These are phyloP conservation scores for Lentinula raphanica DNA, from an alignment of 768 basidiomycete species.

Conservation along the genomic window DNA sequence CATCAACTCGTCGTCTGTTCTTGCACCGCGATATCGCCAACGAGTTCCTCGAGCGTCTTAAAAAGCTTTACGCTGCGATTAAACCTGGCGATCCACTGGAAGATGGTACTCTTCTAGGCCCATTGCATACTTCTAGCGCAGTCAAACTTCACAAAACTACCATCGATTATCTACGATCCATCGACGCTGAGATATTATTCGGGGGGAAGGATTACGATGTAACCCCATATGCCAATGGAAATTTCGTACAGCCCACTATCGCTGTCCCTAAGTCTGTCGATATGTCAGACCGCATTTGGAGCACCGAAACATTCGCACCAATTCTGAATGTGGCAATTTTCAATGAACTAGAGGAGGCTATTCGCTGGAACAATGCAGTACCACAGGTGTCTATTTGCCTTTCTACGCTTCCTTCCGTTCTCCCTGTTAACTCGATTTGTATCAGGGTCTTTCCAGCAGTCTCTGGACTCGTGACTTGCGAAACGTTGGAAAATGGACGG, in stretches of 20 bases:
- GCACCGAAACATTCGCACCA: conserved; percentile 83
- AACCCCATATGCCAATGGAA: conserved; percentile 55
- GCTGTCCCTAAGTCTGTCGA: conserved; percentile 59
- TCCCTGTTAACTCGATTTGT: conserved; percentile 9
- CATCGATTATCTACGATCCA: conserved; percentile 52
- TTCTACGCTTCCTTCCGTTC: conserved; percentile 7
- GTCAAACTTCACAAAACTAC: conserved; percentile 62
- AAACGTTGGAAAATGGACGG: conserved; percentile 88
- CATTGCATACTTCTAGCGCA: conserved; percentile 70
- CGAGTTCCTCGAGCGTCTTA: conserved; percentile 70
- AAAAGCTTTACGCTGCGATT: conserved; percentile 66
- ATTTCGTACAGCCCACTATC: conserved; percentile 88
- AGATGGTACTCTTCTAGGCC: conserved; percentile 72
- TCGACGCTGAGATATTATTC: conserved; percentile 71
- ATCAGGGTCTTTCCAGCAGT: conserved; percentile 80
- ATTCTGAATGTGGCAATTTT: conserved; percentile 83
- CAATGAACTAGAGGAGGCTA: conserved; percentile 81
- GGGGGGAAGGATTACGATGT: conserved; percentile 58
- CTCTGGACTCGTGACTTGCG: conserved; percentile 86
- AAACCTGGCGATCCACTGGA: conserved; percentile 84
- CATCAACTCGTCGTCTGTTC: conserved; percentile 86
- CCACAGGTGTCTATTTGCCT: conserved; percentile 48
- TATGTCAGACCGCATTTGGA: conserved; percentile 59
- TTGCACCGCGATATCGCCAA: conserved; percentile 77
- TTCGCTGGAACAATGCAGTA: conserved; percentile 86